Evolutionary conservation across 768 basidiomycete genomes (phyloP).

Genomic region (Serendipita sp.): DNA sequence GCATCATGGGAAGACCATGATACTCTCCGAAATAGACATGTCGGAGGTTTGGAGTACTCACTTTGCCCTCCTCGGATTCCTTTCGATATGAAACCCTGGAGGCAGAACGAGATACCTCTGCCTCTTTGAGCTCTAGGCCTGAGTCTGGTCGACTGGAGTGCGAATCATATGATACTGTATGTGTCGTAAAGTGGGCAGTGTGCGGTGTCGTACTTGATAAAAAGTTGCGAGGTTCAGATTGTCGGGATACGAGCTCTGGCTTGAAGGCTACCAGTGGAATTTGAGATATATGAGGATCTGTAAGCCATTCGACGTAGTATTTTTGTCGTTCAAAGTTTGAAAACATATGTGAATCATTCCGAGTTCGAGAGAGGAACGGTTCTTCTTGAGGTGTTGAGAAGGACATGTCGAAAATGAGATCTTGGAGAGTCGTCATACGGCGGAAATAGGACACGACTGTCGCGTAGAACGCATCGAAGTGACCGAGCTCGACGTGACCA

Average conservation of each 20-base stretch:
- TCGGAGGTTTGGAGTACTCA: background rate
- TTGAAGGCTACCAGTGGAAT: background rate
- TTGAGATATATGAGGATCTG: background rate
- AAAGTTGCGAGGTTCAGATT: background rate
- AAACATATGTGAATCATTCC: background rate
- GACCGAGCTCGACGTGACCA: background rate
- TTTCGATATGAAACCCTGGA: no score
- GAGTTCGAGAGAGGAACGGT: no score
- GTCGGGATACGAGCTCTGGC: background rate
- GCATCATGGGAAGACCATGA: background rate
- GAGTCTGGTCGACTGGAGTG: no score
- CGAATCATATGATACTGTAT: no score
- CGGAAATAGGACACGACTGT: background rate
- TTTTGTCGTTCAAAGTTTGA: background rate
- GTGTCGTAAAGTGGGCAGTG: no score
- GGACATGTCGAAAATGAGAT: constrained; percentile 3
- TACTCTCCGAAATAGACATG: constrained; percentile 6
- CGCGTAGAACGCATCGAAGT: constrained; percentile 2
- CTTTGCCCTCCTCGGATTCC: background rate
- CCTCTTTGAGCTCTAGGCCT: no score
- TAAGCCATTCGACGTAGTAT: background rate
- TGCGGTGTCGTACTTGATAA: no score
- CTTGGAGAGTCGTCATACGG: background rate
- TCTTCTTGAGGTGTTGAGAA: background rate
- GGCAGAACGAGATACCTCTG: no score